A percentile compares a stretch with the other conserved stretches of the same genome.
Evolutionary conservation across 2,329 filamentous ascomycete genomes (phyloP).

Genomic region (Arthroderma sp.): DNA sequence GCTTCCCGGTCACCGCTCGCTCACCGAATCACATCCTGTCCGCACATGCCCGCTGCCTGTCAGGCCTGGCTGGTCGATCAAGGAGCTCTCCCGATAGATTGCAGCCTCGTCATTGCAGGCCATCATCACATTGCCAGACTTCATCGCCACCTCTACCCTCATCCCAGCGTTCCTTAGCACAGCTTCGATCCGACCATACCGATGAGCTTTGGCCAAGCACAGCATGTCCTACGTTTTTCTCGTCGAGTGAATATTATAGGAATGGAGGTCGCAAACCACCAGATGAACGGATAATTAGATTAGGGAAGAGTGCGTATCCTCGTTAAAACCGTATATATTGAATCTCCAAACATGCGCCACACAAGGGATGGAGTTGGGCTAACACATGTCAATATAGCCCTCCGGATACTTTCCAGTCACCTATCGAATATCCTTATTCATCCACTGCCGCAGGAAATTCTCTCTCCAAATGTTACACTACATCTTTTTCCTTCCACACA

Average conservation of each 20-base stretch:
- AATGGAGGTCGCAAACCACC: constrained; percentile 6
- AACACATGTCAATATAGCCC: constrained; percentile 29
- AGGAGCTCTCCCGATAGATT: no score
- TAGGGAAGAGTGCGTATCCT: constrained; percentile 8
- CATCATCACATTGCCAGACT: background rate
- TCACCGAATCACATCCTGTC: no score
- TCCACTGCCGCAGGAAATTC: constrained; percentile 48
- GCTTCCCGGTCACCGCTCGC: no score
- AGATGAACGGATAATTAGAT: constrained; percentile 9
- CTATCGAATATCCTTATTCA: constrained; percentile 49
- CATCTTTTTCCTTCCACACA: constrained; percentile 51
- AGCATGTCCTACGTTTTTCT: constrained; percentile 2
- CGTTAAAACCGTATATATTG: background rate
- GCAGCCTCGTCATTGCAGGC: background rate
- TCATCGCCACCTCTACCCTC: constrained; percentile 15
- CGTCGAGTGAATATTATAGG: constrained; percentile 1
- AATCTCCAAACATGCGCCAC: background rate
- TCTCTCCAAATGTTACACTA: constrained; percentile 49
- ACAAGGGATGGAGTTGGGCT: background rate
- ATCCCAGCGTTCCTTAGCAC: constrained; percentile 21
- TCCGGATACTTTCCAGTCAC: constrained; percentile 48
- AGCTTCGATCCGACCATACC: constrained; percentile 24
- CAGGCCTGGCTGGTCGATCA: no score
- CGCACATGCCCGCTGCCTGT: no score
- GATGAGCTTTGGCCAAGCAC: constrained; percentile 24